phyloP scores from a whole-genome alignment of 306 rosid species.

The Lotus japonicus region DNA sequence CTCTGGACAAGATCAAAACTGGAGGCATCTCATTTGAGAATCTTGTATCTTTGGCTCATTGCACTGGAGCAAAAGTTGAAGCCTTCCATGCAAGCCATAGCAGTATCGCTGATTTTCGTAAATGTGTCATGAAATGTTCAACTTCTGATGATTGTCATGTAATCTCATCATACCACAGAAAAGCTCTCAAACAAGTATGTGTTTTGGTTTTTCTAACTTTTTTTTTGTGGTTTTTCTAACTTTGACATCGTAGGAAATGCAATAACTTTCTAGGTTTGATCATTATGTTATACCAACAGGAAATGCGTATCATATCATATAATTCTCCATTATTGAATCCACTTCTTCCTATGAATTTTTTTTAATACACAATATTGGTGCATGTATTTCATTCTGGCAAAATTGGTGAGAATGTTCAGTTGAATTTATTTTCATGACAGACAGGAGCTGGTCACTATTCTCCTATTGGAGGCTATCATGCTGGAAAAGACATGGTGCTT shows the following conservation, averaged over 20 bases:
- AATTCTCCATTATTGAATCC: not conserved
- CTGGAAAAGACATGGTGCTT: conserved; percentile 77
- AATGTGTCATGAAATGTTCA: conserved; percentile 54
- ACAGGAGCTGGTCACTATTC: conserved; percentile 95
- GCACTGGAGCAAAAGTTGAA: conserved; percentile 95
- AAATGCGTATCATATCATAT: not conserved
- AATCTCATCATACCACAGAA: conserved; percentile 78
- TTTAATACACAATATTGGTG: not conserved
- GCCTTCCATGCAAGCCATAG: conserved; percentile 67
- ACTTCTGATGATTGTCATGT: conserved; percentile 70
- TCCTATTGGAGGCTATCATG: conserved; percentile 93
- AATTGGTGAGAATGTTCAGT: conserved; percentile 1
- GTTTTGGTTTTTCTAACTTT: too few relatives aligned
- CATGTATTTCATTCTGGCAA: not conserved
- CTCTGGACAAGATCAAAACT: conserved; percentile 72
- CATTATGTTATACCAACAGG: not conserved
- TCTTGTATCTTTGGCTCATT: conserved; percentile 82
- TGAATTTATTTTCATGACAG: conserved; percentile 35
- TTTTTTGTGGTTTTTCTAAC: not conserved
- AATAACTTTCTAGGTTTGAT: not conserved
- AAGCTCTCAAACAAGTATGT: conserved; percentile 71
- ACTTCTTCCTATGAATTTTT: not conserved
- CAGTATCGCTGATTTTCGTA: conserved; percentile 60
- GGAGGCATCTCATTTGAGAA: conserved; percentile 88
- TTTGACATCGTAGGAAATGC: not conserved